phyloP scores from a whole-genome alignment of 352 stramenopile species.

The Phytophthora europaea region DNA sequence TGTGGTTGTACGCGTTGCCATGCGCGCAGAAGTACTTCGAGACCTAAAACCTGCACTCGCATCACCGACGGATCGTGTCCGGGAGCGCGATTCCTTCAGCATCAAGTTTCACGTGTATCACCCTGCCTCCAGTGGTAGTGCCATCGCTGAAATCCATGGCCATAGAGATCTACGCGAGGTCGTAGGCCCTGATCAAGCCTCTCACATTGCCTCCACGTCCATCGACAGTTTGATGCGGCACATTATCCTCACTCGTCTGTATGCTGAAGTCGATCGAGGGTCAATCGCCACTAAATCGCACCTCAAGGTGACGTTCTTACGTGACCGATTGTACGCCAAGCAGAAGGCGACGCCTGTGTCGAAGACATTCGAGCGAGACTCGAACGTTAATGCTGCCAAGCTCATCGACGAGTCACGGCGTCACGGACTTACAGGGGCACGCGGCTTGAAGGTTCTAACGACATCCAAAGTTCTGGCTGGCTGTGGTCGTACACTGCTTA shows the following conservation, averaged over 20 bases:
- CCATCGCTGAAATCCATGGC: conserved; percentile 43
- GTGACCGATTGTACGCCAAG: conserved; percentile 72
- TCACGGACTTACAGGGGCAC: conserved; percentile 36
- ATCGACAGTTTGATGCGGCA: conserved; percentile 62
- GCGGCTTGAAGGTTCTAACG: conserved; percentile 73
- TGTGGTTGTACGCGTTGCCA: conserved; percentile 62
- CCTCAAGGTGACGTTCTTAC: conserved; percentile 56
- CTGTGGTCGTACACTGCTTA: conserved; percentile 62
- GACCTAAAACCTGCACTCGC: conserved; percentile 29
- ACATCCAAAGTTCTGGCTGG: conserved; percentile 45
- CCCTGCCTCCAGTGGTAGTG: conserved; percentile 46
- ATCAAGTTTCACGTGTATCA: conserved; percentile 73
- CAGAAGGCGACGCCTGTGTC: conserved; percentile 74
- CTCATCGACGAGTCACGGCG: conserved; percentile 58
- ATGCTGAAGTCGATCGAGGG: conserved; percentile 25
- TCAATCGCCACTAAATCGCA: neutral
- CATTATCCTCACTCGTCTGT: conserved; percentile 60
- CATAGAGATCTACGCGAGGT: conserved; percentile 66
- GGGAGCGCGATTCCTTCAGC: conserved; percentile 64
- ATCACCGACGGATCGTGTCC: conserved; percentile 55
- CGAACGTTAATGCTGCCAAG: conserved; percentile 52
- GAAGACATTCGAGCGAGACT: conserved; percentile 40
- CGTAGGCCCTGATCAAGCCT: conserved; percentile 59
- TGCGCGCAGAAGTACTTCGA: conserved; percentile 54
- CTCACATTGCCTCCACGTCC: conserved; percentile 50